phyloP scores from a whole-genome alignment of 2,329 filamentous ascomycete genomes.

The Xylariaceae sp. region DNA sequence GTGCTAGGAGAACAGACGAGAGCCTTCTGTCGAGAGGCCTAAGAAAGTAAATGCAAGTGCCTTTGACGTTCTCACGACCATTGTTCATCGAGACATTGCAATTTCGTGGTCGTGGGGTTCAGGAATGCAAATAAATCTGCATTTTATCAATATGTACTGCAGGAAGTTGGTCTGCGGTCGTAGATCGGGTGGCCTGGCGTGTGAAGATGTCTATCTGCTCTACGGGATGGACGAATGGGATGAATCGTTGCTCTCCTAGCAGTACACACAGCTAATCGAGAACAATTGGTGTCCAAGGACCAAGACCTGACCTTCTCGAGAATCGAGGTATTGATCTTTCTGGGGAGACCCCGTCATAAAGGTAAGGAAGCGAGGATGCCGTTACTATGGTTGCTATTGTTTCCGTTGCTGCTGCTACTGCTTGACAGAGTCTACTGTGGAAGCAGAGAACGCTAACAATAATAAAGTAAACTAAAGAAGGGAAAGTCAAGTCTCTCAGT shows the following conservation, averaged over 20 bases:
- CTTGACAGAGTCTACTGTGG: constrained; percentile 13
- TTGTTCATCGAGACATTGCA: constrained; percentile 40
- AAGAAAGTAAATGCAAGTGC: constrained; percentile 31
- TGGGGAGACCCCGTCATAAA: not conserved
- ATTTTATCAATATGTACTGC: constrained; percentile 21
- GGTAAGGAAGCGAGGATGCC: not conserved
- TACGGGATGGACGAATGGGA: constrained; percentile 23
- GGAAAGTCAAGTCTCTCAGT: not conserved
- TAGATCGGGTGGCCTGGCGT: constrained; percentile 32
- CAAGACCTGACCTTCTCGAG: constrained; percentile 2
- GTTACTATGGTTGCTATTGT: constrained; percentile 7
- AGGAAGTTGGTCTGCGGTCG: constrained; percentile 28
- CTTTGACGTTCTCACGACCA: constrained; percentile 36
- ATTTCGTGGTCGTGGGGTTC: constrained; percentile 16
- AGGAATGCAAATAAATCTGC: constrained; percentile 31
- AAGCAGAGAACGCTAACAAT: constrained; percentile 6
- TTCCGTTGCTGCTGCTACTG: constrained; percentile 14
- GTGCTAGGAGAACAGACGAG: constrained; percentile 40
- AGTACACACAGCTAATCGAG: constrained; percentile 12
- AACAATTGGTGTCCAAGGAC: constrained; percentile 12
- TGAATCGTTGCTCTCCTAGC: constrained; percentile 25
- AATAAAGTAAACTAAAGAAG: not conserved
- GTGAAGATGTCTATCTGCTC: constrained; percentile 19
- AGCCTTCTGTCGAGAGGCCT: constrained; percentile 39
- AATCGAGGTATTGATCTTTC: not conserved